Conservation (phyloP, 2,329 filamentous ascomycete species). For the Pseudogymnoascus sp. region DNA sequence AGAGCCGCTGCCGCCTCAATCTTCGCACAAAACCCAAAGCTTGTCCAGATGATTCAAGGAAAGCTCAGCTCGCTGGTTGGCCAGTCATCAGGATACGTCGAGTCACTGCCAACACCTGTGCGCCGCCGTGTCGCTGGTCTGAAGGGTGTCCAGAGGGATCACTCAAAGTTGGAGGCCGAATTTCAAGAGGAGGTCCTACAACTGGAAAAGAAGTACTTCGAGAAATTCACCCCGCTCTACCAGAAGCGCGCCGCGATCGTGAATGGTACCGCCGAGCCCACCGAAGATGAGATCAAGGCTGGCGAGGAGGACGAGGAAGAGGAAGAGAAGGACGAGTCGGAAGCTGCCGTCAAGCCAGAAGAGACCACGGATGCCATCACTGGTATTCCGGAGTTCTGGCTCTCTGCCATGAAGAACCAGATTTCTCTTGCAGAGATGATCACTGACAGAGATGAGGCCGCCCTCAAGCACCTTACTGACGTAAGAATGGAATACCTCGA, state of each 20-base stretch:
- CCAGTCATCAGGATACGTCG: conserved; percentile 93
- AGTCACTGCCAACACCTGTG: conserved; percentile 82
- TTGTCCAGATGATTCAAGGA: conserved; percentile 96
- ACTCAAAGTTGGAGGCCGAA: conserved; percentile 94
- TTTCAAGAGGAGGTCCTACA: conserved; percentile 98
- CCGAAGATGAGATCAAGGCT: conserved; percentile 75
- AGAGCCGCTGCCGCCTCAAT: conserved; percentile 79
- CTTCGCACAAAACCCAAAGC: conserved; percentile 89
- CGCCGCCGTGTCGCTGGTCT: conserved; percentile 89
- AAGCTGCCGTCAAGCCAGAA: conserved; percentile 39
- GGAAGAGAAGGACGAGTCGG: conserved; percentile 46
- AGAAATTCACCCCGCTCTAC: conserved; percentile 96
- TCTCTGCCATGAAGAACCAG: conserved; percentile 99
- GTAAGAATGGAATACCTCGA: conserved; percentile 99
- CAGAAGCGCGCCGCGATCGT: conserved; percentile 88
- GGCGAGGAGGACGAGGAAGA: conserved; percentile 75
- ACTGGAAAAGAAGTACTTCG: conserved; percentile 99
- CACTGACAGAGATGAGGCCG: conserved; percentile 91
- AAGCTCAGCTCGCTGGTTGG: conserved; percentile 90
- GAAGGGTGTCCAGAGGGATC: conserved; percentile 97
- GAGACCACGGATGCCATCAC: conserved; percentile 47
- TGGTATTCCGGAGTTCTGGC: conserved; percentile 98
- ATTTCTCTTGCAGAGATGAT: conserved; percentile 96
- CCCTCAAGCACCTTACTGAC: conserved; percentile 80
- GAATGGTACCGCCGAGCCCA: conserved; percentile 79